Evolutionary conservation across 495 filamentous ascomycete genomes (phyloP), one percentile per base, ranked within the genome.

Genomic region (Penicillium soppii): DNA sequence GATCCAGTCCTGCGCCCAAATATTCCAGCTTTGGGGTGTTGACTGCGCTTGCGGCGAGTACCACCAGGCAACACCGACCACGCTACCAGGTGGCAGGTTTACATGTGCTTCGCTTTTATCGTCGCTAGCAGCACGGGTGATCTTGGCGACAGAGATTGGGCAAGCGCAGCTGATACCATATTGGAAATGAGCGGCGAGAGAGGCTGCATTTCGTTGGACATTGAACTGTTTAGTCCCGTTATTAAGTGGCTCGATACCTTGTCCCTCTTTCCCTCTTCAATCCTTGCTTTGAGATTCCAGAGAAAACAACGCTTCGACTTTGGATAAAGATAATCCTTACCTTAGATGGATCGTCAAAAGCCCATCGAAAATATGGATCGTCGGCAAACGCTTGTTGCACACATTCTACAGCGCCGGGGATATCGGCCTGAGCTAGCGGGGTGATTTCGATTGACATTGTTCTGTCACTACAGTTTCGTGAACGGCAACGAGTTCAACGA

Each of bases 21-120:
- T 67, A n/a, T 67, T 57, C 79, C 83, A 86, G 38, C 68, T 71
- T 39, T 71, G 63, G 5, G 73, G 66, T 36, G 66, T 44, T 19
- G 57, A 63, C 1, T 61, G 57, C 3, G 59, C 61, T 15, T 66
- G 66, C 0, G 85, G 85, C 0, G 75, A 72, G 39, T 82, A 69
- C 85, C 85, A 88, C 76, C 82, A 85, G 44, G 80, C 75, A 44
- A 83, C 76, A 5, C 85, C 85, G 51, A 86, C 74, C 30, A 88
- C 73, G 16, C 49, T 50, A 8, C 63, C 62, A 7, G 57, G 43
- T 23, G 56, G 21, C 20, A 63, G 15, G 7, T 29, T 54, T 33
- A 56, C 44, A 6, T 61, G 56, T 36, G 17, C 54, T n/a, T 56
- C 30, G 37, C 33, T 36, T 37, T 58, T 54, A 40, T n/a, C 37